Percentiles rank a stretch among this genome's conserved stretches.
Evolutionary conservation across 2,329 filamentous ascomycete species (phyloP).

Genomic region (Helotiales sp.): DNA sequence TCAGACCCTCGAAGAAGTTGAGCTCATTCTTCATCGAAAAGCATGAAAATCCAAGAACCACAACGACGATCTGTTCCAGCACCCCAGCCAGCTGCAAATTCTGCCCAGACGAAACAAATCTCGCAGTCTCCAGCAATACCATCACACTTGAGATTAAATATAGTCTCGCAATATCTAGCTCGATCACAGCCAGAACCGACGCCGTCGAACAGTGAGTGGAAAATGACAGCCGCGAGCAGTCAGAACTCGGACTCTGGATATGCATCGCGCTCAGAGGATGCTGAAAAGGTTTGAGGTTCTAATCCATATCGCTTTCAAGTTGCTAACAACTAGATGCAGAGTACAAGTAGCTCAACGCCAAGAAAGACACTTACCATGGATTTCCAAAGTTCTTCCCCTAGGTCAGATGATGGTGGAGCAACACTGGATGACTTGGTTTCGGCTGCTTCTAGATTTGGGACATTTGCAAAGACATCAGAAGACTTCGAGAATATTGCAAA

Average conservation of each 20-base stretch:
- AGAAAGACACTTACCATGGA: not conserved
- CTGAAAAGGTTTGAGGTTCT: slow-evolving; percentile 8
- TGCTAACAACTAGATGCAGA: slow-evolving; percentile 2
- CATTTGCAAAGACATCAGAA: slow-evolving; percentile 1
- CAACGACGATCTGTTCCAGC: slow-evolving; percentile 7
- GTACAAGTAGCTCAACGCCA: not conserved
- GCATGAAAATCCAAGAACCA: slow-evolving; percentile 12
- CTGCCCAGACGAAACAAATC: slow-evolving; percentile 2
- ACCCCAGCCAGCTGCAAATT: not conserved
- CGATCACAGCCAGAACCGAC: slow-evolving; percentile 2
- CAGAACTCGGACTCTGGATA: slow-evolving; percentile 13
- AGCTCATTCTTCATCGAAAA: slow-evolving; percentile 7
- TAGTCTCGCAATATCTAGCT: not conserved
- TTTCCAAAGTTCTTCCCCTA: slow-evolving; percentile 3
- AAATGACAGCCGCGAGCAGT: not conserved
- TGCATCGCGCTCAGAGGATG: slow-evolving; percentile 8
- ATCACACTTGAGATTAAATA: not conserved
- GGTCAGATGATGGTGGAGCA: slow-evolving; percentile 13
- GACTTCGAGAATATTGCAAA: not conserved
- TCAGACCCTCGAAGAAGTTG: not conserved
- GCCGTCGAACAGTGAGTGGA: slow-evolving; percentile 3
- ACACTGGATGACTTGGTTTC: slow-evolving; percentile 5
- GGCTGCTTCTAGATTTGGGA: slow-evolving; percentile 5
- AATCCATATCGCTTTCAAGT: not conserved
- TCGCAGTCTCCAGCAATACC: not conserved